These are phyloP conservation scores for Paecilomyces sp. DNA, from an alignment of 2,329 filamentous ascomycete genomes.

Conservation along the genomic window DNA sequence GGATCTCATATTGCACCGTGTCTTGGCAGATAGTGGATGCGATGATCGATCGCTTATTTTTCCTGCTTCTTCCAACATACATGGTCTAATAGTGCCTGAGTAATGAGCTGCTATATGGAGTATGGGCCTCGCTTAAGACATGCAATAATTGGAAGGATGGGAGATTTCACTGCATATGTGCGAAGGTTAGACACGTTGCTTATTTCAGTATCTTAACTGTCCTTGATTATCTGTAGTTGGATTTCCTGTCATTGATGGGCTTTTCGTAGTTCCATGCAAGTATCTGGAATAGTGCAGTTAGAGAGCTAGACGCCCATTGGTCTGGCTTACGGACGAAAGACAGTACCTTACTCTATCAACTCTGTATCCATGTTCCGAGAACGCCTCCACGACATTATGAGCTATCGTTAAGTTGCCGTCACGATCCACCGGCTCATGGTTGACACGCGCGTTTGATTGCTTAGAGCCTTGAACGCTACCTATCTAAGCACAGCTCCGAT, in stretches of 20 bases:
- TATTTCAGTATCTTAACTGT: neutral
- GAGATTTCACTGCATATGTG: neutral
- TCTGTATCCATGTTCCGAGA: too few species aligned
- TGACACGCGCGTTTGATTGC: neutral
- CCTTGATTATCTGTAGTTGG: neutral
- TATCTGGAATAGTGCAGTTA: neutral
- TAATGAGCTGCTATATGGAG: neutral
- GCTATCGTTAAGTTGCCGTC: neutral
- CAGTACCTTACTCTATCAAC: too few species aligned
- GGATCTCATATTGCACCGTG: neutral
- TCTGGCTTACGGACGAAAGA: neutral
- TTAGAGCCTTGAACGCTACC: neutral
- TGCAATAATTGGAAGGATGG: neutral
- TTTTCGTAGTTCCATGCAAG: neutral
- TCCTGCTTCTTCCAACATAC: neutral
- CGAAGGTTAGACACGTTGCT: neutral
- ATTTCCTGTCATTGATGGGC: neutral
- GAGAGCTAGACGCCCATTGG: neutral
- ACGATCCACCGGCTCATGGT: neutral
- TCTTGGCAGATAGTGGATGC: neutral
- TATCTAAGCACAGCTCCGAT: neutral
- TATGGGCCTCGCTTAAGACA: neutral
- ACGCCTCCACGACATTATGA: neutral
- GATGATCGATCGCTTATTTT: neutral
- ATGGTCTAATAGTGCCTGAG: too few species aligned